Evolutionary conservation across 352 stramenopile genomes (phyloP).

Genomic region (Elongisporangium anandrum): DNA sequence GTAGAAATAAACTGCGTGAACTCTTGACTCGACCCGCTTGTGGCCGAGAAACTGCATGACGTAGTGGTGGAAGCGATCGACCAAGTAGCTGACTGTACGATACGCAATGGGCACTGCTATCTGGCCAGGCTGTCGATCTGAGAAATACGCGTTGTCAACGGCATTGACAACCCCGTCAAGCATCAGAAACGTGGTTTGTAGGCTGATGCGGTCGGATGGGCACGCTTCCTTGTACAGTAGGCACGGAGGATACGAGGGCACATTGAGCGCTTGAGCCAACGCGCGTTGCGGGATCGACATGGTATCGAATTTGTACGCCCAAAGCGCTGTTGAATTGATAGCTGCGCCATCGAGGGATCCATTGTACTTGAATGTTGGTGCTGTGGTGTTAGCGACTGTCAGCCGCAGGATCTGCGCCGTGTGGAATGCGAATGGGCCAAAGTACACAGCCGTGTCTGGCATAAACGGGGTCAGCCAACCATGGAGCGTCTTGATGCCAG

Average conservation of each 20-base stretch:
- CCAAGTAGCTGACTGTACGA: conserved; percentile 8
- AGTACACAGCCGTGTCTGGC: not conserved
- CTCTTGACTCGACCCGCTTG: not conserved
- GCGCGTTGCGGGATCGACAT: conserved; percentile 13
- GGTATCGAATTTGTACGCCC: not conserved
- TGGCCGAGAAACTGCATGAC: conserved; percentile 22
- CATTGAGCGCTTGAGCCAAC: conserved; percentile 7
- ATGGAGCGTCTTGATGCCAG: not conserved
- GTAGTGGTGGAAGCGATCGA: conserved; percentile 34
- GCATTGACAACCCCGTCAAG: conserved; percentile 22
- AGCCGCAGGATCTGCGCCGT: not conserved
- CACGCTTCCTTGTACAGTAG: conserved; percentile 7
- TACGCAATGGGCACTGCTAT: not conserved
- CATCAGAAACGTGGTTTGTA: conserved; percentile 24
- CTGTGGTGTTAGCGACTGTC: no score
- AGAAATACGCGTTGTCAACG: not conserved
- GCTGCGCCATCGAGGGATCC: not conserved
- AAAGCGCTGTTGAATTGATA: not conserved
- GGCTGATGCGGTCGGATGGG: conserved; percentile 5
- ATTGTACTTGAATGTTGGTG: not conserved
- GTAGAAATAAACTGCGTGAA: not conserved
- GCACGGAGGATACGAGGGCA: conserved; percentile 2
- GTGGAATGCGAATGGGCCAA: not conserved
- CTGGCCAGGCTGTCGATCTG: not conserved
- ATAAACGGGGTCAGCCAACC: not conserved